A percentile compares a stretch with the other conserved stretches of the same genome.
phyloP scores from a whole-genome alignment of 2,329 filamentous ascomycete genomes.

The Colletotrichum chlorophyti region DNA sequence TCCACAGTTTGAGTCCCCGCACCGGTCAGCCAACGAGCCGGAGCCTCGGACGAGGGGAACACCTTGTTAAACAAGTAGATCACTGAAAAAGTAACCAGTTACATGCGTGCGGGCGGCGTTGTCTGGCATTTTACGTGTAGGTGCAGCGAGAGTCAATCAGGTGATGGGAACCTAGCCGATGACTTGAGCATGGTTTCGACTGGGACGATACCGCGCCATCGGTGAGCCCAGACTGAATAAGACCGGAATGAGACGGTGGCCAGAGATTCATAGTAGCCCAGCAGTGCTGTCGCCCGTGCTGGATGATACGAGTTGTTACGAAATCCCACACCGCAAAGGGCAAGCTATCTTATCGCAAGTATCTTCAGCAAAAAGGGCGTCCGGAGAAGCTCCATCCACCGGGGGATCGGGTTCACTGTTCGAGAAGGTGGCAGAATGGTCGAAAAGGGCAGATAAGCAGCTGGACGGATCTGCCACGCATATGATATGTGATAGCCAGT shows the following conservation, averaged over 20 bases:
- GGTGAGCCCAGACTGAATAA: not conserved
- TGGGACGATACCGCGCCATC: not conserved
- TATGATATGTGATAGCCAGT: slow-evolving; percentile 20
- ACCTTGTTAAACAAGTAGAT: not conserved
- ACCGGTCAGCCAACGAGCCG: slow-evolving; percentile 19
- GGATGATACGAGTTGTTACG: not conserved
- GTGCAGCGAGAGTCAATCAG: slow-evolving; percentile 22
- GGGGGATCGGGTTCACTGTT: slow-evolving; percentile 9
- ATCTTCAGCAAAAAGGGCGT: not conserved
- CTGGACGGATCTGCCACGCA: slow-evolving; percentile 6
- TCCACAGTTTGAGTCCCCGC: slow-evolving; percentile 9
- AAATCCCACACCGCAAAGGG: not conserved
- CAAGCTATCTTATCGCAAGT: slow-evolving; percentile 1
- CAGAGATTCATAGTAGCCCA: not conserved
- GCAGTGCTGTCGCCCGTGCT: not conserved
- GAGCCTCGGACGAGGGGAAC: not conserved
- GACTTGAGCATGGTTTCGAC: not conserved
- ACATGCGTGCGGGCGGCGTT: not conserved
- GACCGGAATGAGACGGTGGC: not conserved
- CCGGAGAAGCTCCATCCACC: slow-evolving; percentile 2
- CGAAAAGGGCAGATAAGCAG: slow-evolving; percentile 18
- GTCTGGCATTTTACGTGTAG: not conserved
- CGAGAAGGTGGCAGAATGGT: slow-evolving; percentile 19
- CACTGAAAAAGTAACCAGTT: not conserved
- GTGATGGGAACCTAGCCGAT: slow-evolving; percentile 10